Percentiles rank a stretch among this genome's conserved stretches.
Evolutionary conservation across 2,329 filamentous ascomycete species (phyloP).

Genomic region (Sphaerulina populicola): DNA sequence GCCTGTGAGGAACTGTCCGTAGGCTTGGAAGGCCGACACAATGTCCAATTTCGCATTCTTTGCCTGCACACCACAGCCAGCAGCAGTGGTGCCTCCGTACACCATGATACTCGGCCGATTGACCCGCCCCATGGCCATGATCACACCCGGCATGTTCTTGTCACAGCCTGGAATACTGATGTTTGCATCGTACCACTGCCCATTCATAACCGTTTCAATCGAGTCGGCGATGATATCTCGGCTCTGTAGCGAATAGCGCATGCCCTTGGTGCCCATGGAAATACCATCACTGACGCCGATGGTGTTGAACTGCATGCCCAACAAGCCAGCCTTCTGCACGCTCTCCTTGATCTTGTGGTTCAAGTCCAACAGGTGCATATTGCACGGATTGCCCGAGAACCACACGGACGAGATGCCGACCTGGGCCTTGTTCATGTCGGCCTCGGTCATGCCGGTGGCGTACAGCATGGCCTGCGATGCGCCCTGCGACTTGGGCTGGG

Average conservation of each 20-base stretch:
- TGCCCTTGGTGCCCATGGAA: slow-evolving; percentile 95
- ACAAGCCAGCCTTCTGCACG: slow-evolving; percentile 63
- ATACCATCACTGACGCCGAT: slow-evolving; percentile 96
- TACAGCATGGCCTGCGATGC: slow-evolving; percentile 99
- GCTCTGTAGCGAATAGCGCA: slow-evolving; percentile 76
- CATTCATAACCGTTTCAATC: slow-evolving; percentile 97
- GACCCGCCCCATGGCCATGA: slow-evolving; percentile 79
- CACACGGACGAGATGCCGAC: slow-evolving; percentile 96
- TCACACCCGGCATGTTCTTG: slow-evolving; percentile 90
- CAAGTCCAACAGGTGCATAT: slow-evolving; percentile 94
- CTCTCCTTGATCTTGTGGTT: slow-evolving; percentile 68
- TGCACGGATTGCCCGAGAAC: slow-evolving; percentile 97
- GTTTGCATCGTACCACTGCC: slow-evolving; percentile 97
- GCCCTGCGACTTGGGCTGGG: slow-evolving; percentile 94
- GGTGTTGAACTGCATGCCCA: slow-evolving; percentile 98
- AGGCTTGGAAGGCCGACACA: slow-evolving; percentile 94
- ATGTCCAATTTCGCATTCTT: slow-evolving; percentile 69
- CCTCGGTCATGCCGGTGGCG: slow-evolving; percentile 77
- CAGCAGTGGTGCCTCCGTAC: slow-evolving; percentile 88
- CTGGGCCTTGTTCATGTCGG: slow-evolving; percentile 92
- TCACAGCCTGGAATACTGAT: slow-evolving; percentile 95
- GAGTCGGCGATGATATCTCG: slow-evolving; percentile 95
- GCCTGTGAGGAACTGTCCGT: slow-evolving; percentile 87
- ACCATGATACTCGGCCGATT: slow-evolving; percentile 96
- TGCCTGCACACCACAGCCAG: slow-evolving; percentile 72